Base-by-base conservation (phyloP, 352 stramenopile genomes). In the Globisporangium cederbergense region DNA sequence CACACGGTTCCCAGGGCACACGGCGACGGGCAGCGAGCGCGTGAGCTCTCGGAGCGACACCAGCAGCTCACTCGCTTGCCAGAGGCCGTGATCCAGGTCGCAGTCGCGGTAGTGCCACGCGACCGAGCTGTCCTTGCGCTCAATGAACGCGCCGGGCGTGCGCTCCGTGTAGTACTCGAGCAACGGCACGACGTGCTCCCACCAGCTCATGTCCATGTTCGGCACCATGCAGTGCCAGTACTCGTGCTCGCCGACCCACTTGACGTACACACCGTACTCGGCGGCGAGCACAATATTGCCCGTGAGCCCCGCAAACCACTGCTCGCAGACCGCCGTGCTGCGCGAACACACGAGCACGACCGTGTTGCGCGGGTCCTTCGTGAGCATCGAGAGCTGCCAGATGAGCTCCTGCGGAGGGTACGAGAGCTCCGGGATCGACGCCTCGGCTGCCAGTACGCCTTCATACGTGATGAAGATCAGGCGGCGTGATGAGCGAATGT, bases 401-500 rank as follows among this genome's bases (percentile, higher is more conserved):
- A 91, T 89, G 4, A 95, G 67, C 52, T 93, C 82, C 70, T 91
- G 88, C 0, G 86, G 83, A 1, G 89, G 89, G 25, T 91, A 94
- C 34, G 90, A 88, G 8, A 97, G 76, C 68, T 96, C 86, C 36
- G 89, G 90, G 25, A 97, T 91, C 14, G 83, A 95, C 4, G 83
- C 77, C 65, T 96, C 85, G 1, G 81, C 76, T 9, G 86, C 83
- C 28, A 97, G 68, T 4, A 95, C 91, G 36, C 90, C 87, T 75
- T 97, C 90, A 57, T 97, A 97, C 57, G 96, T 95, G 66, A 95
- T 89, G 36, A 97, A 94, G 28, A 94, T 78, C 52, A 94, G 60
- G 8, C 85, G 77, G 18, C 77, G 75, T 20, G 76, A 81, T 18
- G 85, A 91, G 2, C 85, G 78, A 5, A 78, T 74, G 67, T 94